Conservation (phyloP, 2,329 filamentous ascomycete species). For the Phaeoacremonium minimum region DNA sequence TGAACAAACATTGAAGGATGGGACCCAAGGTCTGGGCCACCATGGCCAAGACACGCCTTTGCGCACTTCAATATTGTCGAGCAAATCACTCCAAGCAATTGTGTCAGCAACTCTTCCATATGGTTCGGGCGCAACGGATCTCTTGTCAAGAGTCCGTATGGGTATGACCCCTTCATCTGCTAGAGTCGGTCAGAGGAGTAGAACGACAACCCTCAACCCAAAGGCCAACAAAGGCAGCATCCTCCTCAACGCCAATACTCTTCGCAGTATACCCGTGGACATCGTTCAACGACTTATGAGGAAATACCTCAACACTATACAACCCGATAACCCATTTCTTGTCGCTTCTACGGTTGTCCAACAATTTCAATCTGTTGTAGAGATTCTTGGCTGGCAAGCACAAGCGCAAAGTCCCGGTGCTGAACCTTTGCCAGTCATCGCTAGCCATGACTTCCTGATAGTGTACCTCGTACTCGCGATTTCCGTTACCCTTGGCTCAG, state of each 20-base stretch:
- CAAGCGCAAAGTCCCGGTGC: background rate
- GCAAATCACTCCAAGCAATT: slow-evolving; percentile 19
- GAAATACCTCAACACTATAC: slow-evolving; percentile 23
- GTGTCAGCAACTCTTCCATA: slow-evolving; percentile 21
- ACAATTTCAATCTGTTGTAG: slow-evolving; percentile 17
- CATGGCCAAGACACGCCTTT: background rate
- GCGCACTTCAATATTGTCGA: slow-evolving; percentile 17
- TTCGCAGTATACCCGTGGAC: slow-evolving; percentile 11
- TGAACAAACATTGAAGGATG: background rate
- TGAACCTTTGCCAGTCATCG: slow-evolving; percentile 8
- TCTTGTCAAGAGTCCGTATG: slow-evolving; percentile 23
- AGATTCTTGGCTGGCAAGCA: slow-evolving; percentile 8
- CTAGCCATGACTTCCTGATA: slow-evolving; percentile 23
- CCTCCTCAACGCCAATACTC: slow-evolving; percentile 2
- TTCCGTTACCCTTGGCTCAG: slow-evolving; percentile 21
- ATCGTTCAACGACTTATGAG: slow-evolving; percentile 17
- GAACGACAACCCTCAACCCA: background rate
- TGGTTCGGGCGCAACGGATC: slow-evolving; percentile 19
- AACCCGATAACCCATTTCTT: slow-evolving; percentile 21
- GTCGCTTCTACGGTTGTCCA: slow-evolving; percentile 19
- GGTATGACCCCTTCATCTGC: slow-evolving; percentile 23
- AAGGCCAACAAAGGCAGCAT: background rate
- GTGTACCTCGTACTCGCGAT: slow-evolving; percentile 25
- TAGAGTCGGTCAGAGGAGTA: background rate
- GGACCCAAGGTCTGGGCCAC: background rate